Base-by-base conservation (phyloP, 2,329 filamentous ascomycete species). In the Acephala macrosclerotiorum region DNA sequence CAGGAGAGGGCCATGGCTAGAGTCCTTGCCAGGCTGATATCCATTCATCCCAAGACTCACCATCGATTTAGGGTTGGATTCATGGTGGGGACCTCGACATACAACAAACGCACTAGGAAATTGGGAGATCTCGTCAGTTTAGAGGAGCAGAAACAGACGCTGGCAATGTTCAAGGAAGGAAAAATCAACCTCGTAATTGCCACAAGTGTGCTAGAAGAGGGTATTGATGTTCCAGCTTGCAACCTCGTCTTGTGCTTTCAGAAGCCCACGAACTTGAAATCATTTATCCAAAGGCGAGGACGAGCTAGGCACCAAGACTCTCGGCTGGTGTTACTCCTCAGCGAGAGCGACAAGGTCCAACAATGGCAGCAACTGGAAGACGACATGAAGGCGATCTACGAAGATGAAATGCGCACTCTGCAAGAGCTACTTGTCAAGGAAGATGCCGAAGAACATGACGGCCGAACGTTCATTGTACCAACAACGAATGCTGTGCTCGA, bases 301-400 rank as follows among this genome's bases (percentile, higher is more conserved):
- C 81, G 89, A 67, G 89, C 89, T 18, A 82, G 89, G 58, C 61
- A 89, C 87, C 83, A 84, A 66, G 77, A 82, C 58, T 76, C 82
- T 12, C 90, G 88, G 1, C 57, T 76, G 22, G 61, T 76, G 65
- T 79, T 90, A 22, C 77, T 91, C 3, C 79, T 91, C 51, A 85
- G 71, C 18, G 72, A 79, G 3, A 71, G 76, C 38, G 73, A 80
- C 29, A 69, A 76, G 2, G 69, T 82, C 1, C 70, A 76, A 2
- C 81, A 85, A 29, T 97, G 92, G 91, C 80, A 87, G 29, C 73
- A 76, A 0, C 81, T 96, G 18, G 95, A 97, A 74, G 76, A 82
- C 2, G 81, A 87, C n/a, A 94, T 97, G 90, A 91, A 80, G 58
- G 62, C 65, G 25, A 66, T 74, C 20, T 77, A 77, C 61, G 76